A percentile compares a stretch with the other conserved stretches of the same genome.
Conservation (phyloP, 345 rosid genomes). For the Rubroshorea leprosula region DNA sequence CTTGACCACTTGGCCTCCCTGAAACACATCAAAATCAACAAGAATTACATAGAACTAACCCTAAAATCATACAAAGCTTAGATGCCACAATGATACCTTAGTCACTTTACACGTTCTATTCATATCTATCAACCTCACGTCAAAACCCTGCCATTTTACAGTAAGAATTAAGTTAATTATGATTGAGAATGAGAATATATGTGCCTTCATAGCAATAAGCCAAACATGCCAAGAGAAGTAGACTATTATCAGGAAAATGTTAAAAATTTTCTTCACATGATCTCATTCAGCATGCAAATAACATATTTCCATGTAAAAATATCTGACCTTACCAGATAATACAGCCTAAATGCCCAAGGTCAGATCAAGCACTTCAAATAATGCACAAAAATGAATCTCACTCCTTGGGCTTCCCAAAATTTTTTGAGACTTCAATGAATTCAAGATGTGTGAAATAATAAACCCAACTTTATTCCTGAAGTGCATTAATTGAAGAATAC, state of each 20-base stretch:
- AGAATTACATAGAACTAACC: slow-evolving; percentile 1
- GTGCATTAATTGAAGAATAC: background rate
- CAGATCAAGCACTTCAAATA: background rate
- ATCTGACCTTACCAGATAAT: background rate
- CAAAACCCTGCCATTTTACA: slow-evolving; percentile 71
- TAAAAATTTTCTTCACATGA: too few relatives aligned
- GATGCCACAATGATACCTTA: slow-evolving; percentile 46
- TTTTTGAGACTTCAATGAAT: background rate
- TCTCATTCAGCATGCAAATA: background rate
- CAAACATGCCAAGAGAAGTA: background rate
- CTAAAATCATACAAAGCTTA: too few relatives aligned
- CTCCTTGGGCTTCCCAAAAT: background rate
- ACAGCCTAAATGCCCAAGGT: background rate
- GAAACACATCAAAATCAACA: slow-evolving; percentile 18
- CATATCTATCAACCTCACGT: slow-evolving; percentile 72
- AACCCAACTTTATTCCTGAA: background rate
- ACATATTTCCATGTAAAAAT: background rate
- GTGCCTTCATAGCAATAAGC: background rate
- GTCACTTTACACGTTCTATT: slow-evolving; percentile 91
- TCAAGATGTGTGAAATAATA: background rate
- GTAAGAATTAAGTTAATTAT: slow-evolving; percentile 5
- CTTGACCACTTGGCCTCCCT: slow-evolving; percentile 79
- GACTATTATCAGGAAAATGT: background rate
- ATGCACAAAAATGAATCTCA: background rate
- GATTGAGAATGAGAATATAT: background rate